Percentiles rank a stretch among this genome's conserved stretches.
phyloP scores from a whole-genome alignment of 1,284 basidiomycete genomes.

The Microbotryomycetes sp. region DNA sequence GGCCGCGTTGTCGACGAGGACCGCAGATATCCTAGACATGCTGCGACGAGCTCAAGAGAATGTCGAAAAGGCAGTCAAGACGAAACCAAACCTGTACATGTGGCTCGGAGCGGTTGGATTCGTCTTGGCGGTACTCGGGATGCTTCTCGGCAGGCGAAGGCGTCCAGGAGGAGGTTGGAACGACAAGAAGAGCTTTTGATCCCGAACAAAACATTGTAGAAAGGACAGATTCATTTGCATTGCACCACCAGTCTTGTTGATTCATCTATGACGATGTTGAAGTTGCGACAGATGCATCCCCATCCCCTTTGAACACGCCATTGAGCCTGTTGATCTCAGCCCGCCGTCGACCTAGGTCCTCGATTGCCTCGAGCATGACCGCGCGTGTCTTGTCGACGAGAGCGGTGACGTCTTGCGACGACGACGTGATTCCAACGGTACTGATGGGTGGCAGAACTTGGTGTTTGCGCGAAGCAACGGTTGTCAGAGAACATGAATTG shows the following conservation, averaged over 20 bases:
- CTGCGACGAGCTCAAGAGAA: neutral
- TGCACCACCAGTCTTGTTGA: no score
- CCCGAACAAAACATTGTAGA: no score
- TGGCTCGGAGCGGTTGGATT: neutral
- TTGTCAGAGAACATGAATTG: slow-evolving; percentile 8
- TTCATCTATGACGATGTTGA: neutral
- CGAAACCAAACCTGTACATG: neutral
- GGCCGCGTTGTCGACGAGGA: slow-evolving; percentile 15
- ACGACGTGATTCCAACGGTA: slow-evolving; percentile 59
- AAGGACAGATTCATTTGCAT: no score
- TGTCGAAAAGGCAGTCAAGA: neutral
- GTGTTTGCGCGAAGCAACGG: neutral
- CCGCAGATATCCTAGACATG: slow-evolving; percentile 12
- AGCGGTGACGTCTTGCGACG: slow-evolving; percentile 53
- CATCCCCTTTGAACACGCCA: slow-evolving; percentile 1
- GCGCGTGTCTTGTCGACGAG: slow-evolving; percentile 60
- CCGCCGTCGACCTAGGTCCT: slow-evolving; percentile 29
- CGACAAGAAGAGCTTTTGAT: neutral
- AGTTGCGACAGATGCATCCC: neutral
- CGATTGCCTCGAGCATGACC: slow-evolving; percentile 59
- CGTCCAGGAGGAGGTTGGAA: neutral
- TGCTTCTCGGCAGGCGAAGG: neutral
- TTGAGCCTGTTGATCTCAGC: slow-evolving; percentile 14
- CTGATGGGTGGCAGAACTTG: slow-evolving; percentile 69
- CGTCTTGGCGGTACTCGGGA: neutral